These are phyloP conservation scores for Hericium rajendrae DNA, from an alignment of 768 basidiomycete species.

Conservation along the genomic window DNA sequence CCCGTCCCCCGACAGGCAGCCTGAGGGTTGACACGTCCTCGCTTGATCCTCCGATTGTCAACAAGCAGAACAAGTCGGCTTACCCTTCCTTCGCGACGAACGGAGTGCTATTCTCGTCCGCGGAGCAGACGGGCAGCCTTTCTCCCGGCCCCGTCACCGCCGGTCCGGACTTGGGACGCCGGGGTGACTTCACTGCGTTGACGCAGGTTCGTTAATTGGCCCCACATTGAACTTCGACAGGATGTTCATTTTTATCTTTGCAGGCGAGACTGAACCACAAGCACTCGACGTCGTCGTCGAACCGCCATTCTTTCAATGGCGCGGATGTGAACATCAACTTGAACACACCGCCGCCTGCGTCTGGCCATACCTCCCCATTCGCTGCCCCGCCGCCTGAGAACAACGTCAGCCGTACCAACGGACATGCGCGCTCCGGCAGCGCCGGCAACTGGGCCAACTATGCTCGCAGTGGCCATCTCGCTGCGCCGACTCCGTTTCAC, in stretches of 20 bases:
- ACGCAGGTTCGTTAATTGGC: slow-evolving; percentile 41
- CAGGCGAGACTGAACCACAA: slow-evolving; percentile 34
- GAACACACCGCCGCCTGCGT: slow-evolving; percentile 43
- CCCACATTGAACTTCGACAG: neutral
- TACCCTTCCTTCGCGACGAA: slow-evolving; percentile 54
- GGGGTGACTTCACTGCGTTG: slow-evolving; percentile 64
- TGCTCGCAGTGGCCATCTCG: slow-evolving; percentile 42
- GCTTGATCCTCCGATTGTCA: slow-evolving; percentile 37
- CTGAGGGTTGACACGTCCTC: slow-evolving; percentile 68
- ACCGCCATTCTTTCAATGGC: slow-evolving; percentile 69
- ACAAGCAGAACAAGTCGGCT: slow-evolving; percentile 62
- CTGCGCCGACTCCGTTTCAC: slow-evolving; percentile 35
- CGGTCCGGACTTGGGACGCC: slow-evolving; percentile 72
- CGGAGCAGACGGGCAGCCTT: slow-evolving; percentile 50
- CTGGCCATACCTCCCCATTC: slow-evolving; percentile 35
- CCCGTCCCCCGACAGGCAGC: slow-evolving; percentile 55
- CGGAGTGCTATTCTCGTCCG: slow-evolving; percentile 47
- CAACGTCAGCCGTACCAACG: slow-evolving; percentile 37
- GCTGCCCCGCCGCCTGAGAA: slow-evolving; percentile 29
- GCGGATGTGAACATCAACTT: slow-evolving; percentile 56
- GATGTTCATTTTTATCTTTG: slow-evolving; percentile 9
- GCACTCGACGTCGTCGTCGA: slow-evolving; percentile 30
- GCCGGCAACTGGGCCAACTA: slow-evolving; percentile 72
- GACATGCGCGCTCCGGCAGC: slow-evolving; percentile 71
- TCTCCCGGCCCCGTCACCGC: slow-evolving; percentile 78